Base-by-base conservation (phyloP, 208 protist species). In the Leishmania mexicana region DNA sequence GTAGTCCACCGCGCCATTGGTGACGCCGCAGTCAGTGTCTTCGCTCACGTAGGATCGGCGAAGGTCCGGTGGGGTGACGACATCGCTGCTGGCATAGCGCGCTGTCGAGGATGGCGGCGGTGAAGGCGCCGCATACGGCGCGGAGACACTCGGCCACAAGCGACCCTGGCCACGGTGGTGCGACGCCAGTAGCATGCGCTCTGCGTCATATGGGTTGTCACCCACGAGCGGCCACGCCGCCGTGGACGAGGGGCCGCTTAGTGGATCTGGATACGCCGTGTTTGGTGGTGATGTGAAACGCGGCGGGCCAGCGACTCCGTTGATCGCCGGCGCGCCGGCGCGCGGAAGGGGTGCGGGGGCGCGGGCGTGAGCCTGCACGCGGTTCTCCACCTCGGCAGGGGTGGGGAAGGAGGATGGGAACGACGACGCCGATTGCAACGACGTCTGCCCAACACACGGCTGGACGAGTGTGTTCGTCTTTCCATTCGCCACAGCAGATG, bases 161-260 rank as follows among this genome's bases (percentile, higher is more conserved):
- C 40, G 74, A 31, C 53, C 31, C 51, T 64, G 54, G 31, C 54
- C 75, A 35, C 68, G 75, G 68, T 71, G 53, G 24, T 76, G 68
- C 38, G 81, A 76, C 35, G 72, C 40, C 7, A 80, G 70, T 57
- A 72, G 67, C 21, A 38, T 21, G 45, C 42, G 42, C 42, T 80
- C 68, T 3, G 38, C 45, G 21, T 67, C 57, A 60, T 15, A 6
- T 10, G 74, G 54, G 51, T 21, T 62, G 38, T 28, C 24, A 38
- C 38, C 5, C 38, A 10, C 42, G 40, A 5, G 35, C 2, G 49
- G 51, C 35, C 38, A 21, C 53, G 38, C 24, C 24, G 62, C 11
- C 4, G 57, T 45, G 31, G 60, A 51, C n/a, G 62, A 35, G 5
- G 47, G 31, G 5, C 60, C 53, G 7, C 54, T 40, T 10, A 78